Percentiles rank a stretch among this genome's conserved stretches.
Evolutionary conservation across 208 protist genomes (phyloP).

Genomic region (Trypanosomatidae sp.): DNA sequence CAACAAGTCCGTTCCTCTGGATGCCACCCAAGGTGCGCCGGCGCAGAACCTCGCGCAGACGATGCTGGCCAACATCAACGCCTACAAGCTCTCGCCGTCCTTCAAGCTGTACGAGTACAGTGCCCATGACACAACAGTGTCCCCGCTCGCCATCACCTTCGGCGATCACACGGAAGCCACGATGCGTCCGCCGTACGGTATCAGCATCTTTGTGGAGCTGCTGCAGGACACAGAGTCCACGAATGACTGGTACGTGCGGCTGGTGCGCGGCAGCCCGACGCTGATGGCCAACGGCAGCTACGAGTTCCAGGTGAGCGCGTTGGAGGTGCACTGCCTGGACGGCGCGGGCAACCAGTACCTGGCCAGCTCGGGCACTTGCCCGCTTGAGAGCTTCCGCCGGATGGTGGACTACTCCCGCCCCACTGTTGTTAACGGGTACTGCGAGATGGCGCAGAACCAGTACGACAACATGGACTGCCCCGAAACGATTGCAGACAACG

Average conservation of each 20-base stretch:
- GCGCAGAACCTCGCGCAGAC: slow-evolving; percentile 34
- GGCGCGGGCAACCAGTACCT: slow-evolving; percentile 31
- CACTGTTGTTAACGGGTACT: slow-evolving; percentile 22
- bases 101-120: slow-evolving; percentile 71
- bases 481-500: slow-evolving; percentile 9
- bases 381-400: slow-evolving; percentile 51
- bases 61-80: slow-evolving; percentile 36
- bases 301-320: slow-evolving; percentile 32
- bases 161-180: slow-evolving; percentile 42
- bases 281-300: slow-evolving; percentile 27
- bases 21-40: slow-evolving; percentile 26
- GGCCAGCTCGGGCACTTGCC: slow-evolving; percentile 40
- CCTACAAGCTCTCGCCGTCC: slow-evolving; percentile 2
- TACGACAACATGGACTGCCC: slow-evolving; percentile 44
- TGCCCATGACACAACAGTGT: slow-evolving; percentile 53
- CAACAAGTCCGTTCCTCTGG: slow-evolving; percentile 23
- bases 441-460: slow-evolving; percentile 26
- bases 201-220: slow-evolving; percentile 59
- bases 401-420: slow-evolving; percentile 53
- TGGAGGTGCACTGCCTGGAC: slow-evolving; percentile 48
- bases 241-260: slow-evolving; percentile 45
- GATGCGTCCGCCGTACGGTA: slow-evolving; percentile 44
- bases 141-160: slow-evolving; percentile 47
- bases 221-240: slow-evolving; percentile 45
- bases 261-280: slow-evolving; percentile 44